Percentiles rank a stretch among this genome's conserved stretches.
Conservation (phyloP, 805 yeast species). For the Wickerhamiella dianesei region DNA sequence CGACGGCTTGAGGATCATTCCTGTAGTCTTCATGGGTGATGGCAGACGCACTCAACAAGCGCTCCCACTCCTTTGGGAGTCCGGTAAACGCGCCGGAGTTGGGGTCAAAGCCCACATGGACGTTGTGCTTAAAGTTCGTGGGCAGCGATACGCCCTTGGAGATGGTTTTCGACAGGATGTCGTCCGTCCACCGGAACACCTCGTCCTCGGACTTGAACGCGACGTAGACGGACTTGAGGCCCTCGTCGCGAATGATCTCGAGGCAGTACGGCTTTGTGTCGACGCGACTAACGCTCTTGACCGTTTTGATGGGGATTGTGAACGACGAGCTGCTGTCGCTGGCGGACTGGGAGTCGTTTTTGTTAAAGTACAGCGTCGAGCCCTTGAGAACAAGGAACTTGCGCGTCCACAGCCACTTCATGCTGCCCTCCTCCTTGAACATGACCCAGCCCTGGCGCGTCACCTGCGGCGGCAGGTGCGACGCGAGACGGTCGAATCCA, state of each 20-base stretch:
- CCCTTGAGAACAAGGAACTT: constrained; percentile 69
- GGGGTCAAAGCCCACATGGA: constrained; percentile 84
- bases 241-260: constrained; percentile 42
- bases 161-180: constrained; percentile 39
- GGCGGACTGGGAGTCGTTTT: constrained; percentile 35
- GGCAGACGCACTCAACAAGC: constrained; percentile 68
- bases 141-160: constrained; percentile 65
- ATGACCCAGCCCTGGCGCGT: constrained; percentile 70
- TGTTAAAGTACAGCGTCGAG: constrained; percentile 59
- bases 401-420: constrained; percentile 86
- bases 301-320: constrained; percentile 40
- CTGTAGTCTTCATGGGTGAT: constrained; percentile 79
- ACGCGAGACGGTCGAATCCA: not conserved
- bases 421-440: constrained; percentile 74
- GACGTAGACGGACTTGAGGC: constrained; percentile 51
- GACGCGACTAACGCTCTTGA: constrained; percentile 50
- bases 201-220: constrained; percentile 70
- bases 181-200: constrained; percentile 80
- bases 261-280: constrained; percentile 68
- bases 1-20: constrained; percentile 86
- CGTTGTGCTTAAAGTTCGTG: constrained; percentile 86
- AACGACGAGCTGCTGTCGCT: constrained; percentile 16
- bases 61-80: constrained; percentile 86
- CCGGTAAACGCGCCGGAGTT: constrained; percentile 82
- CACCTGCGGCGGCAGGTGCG: constrained; percentile 4